These are phyloP conservation scores for Carpinus fangiana DNA, from an alignment of 306 rosid genomes.

Conservation along the genomic window DNA sequence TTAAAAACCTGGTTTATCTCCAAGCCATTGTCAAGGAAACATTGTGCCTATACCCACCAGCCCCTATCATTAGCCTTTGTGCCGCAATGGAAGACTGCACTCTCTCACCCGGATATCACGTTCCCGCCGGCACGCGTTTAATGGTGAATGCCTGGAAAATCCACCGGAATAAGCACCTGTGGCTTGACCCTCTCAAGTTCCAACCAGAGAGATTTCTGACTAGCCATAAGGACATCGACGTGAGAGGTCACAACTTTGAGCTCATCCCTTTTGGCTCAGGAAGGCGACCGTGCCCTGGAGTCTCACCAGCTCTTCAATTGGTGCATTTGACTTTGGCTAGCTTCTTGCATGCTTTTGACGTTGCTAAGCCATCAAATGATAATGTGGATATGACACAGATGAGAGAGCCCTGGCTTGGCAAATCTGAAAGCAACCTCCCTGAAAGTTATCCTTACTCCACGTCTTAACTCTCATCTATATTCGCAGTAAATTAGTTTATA, in stretches of 20 bases:
- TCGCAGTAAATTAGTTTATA: neutral
- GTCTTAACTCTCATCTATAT: neutral
- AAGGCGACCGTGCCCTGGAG: constrained; percentile 26
- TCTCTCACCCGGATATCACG: constrained; percentile 2
- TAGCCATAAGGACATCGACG: constrained; percentile 11
- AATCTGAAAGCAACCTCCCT: constrained; percentile 34
- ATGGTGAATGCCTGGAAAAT: constrained; percentile 27
- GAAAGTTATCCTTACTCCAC: constrained; percentile 21
- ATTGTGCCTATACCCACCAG: constrained; percentile 17
- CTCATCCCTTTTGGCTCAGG: constrained; percentile 31
- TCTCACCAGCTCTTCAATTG: constrained; percentile 15
- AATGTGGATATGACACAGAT: constrained; percentile 38
- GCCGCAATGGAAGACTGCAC: constrained; percentile 25
- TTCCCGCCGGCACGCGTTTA: neutral
- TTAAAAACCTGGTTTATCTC: constrained; percentile 13
- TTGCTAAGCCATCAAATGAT: constrained; percentile 5
- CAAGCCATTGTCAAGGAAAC: constrained; percentile 31
- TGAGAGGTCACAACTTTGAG: constrained; percentile 21
- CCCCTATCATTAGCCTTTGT: neutral
- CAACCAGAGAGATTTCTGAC: constrained; percentile 14
- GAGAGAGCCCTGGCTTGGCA: constrained; percentile 25
- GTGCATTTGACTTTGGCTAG: constrained; percentile 28
- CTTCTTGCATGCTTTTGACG: constrained; percentile 29
- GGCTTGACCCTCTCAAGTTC: constrained; percentile 14
- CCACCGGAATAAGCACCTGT: constrained; percentile 4